Evolutionary conservation across 768 basidiomycete genomes (phyloP).

Genomic region (Sistotremastrum suecicum): DNA sequence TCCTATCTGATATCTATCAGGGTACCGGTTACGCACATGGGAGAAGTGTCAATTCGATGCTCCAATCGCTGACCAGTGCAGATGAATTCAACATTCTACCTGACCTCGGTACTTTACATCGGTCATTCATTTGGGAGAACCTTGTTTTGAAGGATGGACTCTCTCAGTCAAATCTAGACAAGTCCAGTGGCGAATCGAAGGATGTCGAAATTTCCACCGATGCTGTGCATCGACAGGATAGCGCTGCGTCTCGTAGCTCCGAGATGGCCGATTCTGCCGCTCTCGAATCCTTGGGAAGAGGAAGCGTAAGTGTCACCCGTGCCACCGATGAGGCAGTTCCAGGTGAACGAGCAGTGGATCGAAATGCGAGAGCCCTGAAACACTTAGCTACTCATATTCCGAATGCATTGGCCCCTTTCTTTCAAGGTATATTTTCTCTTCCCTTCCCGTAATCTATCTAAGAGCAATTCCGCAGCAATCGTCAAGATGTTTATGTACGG

Average conservation of each 20-base stretch:
- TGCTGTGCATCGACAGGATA: constrained; percentile 31
- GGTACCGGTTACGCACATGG: constrained; percentile 74
- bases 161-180: neutral
- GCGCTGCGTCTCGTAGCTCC: neutral
- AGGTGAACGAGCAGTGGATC: constrained; percentile 33
- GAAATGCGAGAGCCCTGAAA: constrained; percentile 64
- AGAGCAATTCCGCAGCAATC: constrained; percentile 36
- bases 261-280: neutral
- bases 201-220: constrained; percentile 30
- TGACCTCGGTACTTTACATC: constrained; percentile 68
- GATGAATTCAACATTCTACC: constrained; percentile 48
- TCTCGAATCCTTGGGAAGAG: neutral
- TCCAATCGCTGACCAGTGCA: constrained; percentile 59
- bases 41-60: constrained; percentile 55
- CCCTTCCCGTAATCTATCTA: neutral
- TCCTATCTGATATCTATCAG: constrained; percentile 79
- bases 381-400: constrained; percentile 73
- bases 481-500: constrained; percentile 72
- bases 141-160: constrained; percentile 56
- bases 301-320: too few relatives aligned
- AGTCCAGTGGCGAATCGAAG: constrained; percentile 18
- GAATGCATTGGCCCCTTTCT: constrained; percentile 62
- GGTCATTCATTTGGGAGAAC: constrained; percentile 78
- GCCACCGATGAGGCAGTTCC: neutral
- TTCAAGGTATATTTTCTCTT: constrained; percentile 49